Evolutionary conservation across 805 yeast genomes (phyloP).

Genomic region (Millerago galiae): DNA sequence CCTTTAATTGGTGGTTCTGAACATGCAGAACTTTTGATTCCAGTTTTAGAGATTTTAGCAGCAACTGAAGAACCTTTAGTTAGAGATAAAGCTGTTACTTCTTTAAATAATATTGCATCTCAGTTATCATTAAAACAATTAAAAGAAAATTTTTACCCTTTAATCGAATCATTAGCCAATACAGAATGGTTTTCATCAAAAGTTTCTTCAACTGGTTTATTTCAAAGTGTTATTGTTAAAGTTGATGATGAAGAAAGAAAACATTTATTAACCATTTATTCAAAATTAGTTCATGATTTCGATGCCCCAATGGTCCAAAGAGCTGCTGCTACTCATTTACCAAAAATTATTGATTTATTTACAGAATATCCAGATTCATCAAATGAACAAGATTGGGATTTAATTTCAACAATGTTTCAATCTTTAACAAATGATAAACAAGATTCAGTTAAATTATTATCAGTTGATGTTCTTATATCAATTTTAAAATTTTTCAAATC

Average conservation of each 20-base stretch:
- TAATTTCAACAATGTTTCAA: slow-evolving; percentile 77
- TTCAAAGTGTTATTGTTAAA: slow-evolving; percentile 57
- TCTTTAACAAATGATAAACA: slow-evolving; percentile 76
- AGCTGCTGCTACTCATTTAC: slow-evolving; percentile 83
- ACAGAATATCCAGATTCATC: slow-evolving; percentile 39
- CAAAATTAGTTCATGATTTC: slow-evolving; percentile 62
- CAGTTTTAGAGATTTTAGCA: slow-evolving; percentile 70
- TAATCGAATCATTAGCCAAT: slow-evolving; percentile 69
- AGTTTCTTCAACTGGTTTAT: slow-evolving; percentile 88
- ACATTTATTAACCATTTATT: slow-evolving; percentile 59
- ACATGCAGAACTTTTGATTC: slow-evolving; percentile 50
- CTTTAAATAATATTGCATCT: slow-evolving; percentile 64
- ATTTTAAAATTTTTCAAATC: slow-evolving; percentile 64
- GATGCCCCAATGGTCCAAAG: slow-evolving; percentile 98
- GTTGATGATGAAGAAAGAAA: slow-evolving; percentile 50
- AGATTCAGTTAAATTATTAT: slow-evolving; percentile 87
- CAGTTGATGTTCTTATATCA: slow-evolving; percentile 82
- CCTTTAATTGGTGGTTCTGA: slow-evolving; percentile 84
- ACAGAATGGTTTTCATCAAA: slow-evolving; percentile 94
- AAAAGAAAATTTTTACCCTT: slow-evolving; percentile 59
- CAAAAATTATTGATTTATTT: slow-evolving; percentile 60
- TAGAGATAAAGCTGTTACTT: slow-evolving; percentile 87
- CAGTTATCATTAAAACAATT: slow-evolving; percentile 61
- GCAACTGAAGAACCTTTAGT: slow-evolving; percentile 95
- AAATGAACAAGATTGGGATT: slow-evolving; percentile 64